Evolutionary conservation across 306 rosid species (phyloP), one percentile per base, ranked within the genome.

Genomic region (Trifolium subterraneum): DNA sequence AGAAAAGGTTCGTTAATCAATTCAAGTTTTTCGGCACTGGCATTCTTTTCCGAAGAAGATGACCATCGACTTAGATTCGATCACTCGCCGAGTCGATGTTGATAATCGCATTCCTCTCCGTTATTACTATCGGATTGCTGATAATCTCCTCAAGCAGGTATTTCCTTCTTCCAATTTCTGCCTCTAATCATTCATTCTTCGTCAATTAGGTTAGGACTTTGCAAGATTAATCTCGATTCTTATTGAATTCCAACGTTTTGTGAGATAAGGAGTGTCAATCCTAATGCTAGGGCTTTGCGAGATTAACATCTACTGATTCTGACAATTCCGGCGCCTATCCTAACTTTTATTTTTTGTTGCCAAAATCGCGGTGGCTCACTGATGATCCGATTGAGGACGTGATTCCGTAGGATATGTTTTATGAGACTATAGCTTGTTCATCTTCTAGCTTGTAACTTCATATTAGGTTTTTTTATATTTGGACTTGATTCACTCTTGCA

Each of bases 71-170:
- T 72, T 95, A 23, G 86, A 86, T 68, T 75, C 88, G 11, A 78
- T 78, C 42, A 83, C 97, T 73, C 93, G 90, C 83, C 86, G 61
- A 84, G 84, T 95, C 41, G 89, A 84, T 54, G 93, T 92, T 73
- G 99, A 95, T 41, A 81, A 85, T 84, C 92, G 93, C 75, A 87
- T 92, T 77, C 86, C 93, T 59, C 96, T 95, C 75, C 93, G 86
- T 16, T 70, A 88, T 66, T 95, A 95, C 80, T 90, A 88, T 48
- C 92, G 99, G 22, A 95, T 95, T 73, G 98, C 99, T 54, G 97
- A 92, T 83, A 90, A 85, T 54, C 98, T 95, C 71, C 92, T 95
- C 84, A 89, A 87, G 70, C 98, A 95, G 99, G 99, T 92, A 13
- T 13, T 4, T 54, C 72, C n/a, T 6, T 54, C 72, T 48, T 36